A percentile compares a stretch with the other conserved stretches of the same genome.
Evolutionary conservation across 2,329 filamentous ascomycete genomes (phyloP).

Genomic region (Pestalotiopsis sp.): DNA sequence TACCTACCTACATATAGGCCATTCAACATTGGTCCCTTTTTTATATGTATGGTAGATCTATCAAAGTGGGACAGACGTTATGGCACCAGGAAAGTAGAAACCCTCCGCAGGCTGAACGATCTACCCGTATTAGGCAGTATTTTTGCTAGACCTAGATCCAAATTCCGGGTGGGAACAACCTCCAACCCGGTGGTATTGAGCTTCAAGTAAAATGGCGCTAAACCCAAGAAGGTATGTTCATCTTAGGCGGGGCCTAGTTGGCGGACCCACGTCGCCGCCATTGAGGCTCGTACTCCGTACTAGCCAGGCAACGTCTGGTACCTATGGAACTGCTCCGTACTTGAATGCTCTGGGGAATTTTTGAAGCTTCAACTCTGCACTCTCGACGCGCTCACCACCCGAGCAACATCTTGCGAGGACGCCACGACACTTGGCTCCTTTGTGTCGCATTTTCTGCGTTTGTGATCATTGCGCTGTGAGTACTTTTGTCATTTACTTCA

Average conservation of each 20-base stretch:
- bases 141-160: background rate
- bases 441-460: background rate
- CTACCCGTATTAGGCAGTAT: too few species aligned
- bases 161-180: background rate
- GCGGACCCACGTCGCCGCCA: background rate
- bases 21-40: too few species aligned
- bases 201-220: too few species aligned
- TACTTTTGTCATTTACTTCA: background rate
- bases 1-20: too few species aligned
- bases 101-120: too few species aligned
- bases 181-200: background rate
- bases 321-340: background rate
- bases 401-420: background rate
- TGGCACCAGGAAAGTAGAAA: too few species aligned
- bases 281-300: background rate
- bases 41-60: too few species aligned
- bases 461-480: background rate
- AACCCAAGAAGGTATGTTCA: too few species aligned
- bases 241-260: too few species aligned
- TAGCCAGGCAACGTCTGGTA: background rate
- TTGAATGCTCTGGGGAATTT: constrained; percentile 6
- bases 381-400: background rate
- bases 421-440: background rate
- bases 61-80: too few species aligned
- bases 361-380: constrained; percentile 3